These are phyloP conservation scores for Acacia concinna DNA, from an alignment of 331 rosid species.

Conservation along the genomic window DNA sequence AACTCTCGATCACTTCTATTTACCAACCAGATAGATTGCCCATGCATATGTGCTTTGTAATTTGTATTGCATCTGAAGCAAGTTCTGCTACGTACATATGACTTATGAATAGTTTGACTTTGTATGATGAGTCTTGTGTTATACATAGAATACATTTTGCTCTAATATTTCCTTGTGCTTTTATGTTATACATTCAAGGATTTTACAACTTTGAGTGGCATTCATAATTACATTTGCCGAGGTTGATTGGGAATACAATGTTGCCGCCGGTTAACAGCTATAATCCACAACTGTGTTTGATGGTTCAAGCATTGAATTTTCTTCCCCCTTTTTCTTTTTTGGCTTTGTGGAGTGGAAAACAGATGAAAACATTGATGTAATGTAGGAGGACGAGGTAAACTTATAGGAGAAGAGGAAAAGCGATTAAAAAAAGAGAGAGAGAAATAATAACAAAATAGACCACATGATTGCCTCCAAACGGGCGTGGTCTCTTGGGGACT, in stretches of 20 bases:
- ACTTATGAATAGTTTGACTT: neutral
- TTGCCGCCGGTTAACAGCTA: neutral
- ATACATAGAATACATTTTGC: neutral
- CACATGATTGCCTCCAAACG: constrained; percentile 71
- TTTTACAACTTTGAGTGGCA: neutral
- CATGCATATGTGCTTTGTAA: neutral
- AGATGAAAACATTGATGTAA: neutral
- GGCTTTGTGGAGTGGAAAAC: neutral
- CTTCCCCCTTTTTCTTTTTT: neutral
- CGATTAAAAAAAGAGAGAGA: neutral
- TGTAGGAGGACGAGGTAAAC: constrained; percentile 41
- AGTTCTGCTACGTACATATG: too few relatives aligned
- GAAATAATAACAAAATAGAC: constrained; percentile 54
- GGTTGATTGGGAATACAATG: neutral
- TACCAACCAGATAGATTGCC: neutral
- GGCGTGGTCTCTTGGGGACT: constrained; percentile 62
- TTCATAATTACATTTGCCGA: neutral
- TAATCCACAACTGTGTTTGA: neutral
- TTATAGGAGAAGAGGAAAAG: constrained; percentile 1
- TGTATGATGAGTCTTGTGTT: neutral
- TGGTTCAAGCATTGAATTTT: neutral
- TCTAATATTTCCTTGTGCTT: neutral
- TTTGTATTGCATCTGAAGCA: neutral
- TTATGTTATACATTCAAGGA: neutral
- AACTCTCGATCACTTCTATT: neutral